Evolutionary conservation across 2,329 filamentous ascomycete genomes (phyloP), one percentile per base, ranked within the genome.

Genomic region (Trichoderma aggressivum): DNA sequence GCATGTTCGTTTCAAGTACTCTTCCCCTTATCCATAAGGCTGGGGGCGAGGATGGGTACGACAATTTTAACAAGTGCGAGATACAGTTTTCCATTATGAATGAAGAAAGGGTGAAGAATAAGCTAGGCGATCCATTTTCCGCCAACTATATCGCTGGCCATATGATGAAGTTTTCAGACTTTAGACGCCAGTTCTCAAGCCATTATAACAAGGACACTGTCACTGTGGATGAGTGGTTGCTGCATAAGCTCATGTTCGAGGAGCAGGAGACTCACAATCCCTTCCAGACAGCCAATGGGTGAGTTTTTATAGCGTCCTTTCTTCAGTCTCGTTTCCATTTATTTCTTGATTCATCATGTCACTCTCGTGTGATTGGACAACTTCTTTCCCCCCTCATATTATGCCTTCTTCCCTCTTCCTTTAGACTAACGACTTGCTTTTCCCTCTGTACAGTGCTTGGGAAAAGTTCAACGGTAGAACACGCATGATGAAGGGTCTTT

Each of bases 401-500:
- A 24, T 61, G 1, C 18, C 18, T 24, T 4, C 3, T 1, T 28
- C 10, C 5, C 18, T 24, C 11, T 6, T 11, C 7, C 10, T 36
- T 11, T 7, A 7, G 11, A n/a, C 63, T 58, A 30, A 66, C 14
- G 2, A 1, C n/a, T 7, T 21, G 21, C 24, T 16, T n/a, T 24
- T 36, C 8, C 4, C 11, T 43, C 10, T n/a, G 4, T 10, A 43
- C 67, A 87, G 86, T 7, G 84, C 85, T 7, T 89, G 87, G 87
- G 82, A 84, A 71, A 86, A 85, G 75, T 94, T 94, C 79, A 92
- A 92, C 74, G 85, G 86, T 62, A 85, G 90, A 5, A 93, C 91
- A 4, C 85, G 89, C 63, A 90, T 91, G 82, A 92, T 92, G 86
- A 92, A 93, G 76, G 91, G 91, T 0, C 82, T 93, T 0, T 86